Evolutionary conservation across 108 stramenopile genomes (phyloP), one percentile per base, ranked within the genome.

Genomic region (Aureococcus anophagefferens): DNA sequence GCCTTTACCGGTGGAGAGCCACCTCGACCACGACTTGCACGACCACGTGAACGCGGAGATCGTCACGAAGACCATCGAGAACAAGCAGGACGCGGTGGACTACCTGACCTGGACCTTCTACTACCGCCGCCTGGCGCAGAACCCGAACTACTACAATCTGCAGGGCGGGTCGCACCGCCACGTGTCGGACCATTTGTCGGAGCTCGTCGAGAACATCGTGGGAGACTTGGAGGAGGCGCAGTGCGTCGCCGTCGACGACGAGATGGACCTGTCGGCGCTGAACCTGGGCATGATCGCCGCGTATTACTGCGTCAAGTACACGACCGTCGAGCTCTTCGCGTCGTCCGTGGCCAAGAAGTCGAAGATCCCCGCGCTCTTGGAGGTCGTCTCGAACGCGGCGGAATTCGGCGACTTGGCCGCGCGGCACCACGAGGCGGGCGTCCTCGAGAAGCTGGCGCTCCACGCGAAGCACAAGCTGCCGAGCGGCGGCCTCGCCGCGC

Each of bases 271-370:
- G 34, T 80, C 89, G 33, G 89, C 97, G 0, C 80, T 99, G 70
- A 99, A 99, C 83, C 81, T 99, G 66, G 98, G 98, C 34, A 97
- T 97, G 95, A 94, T 99, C 75, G 96, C 97, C 33, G 90, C 95
- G 13, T 97, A 97, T 86, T 98, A 98, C 82, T 91, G 93, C 75
- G 77, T 95, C 29, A 90, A 90, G 75, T 95, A 97, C 88, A 89
- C 90, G 72, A 98, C 97, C 18, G 89, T 99, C 71, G 97, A 98
- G 75, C 86, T 99, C 33, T 91, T 99, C 71, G 94, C 96, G 32
- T 85, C 91, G 59, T 91, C 92, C 33, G 85, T 96, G n/a, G 94
- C 94, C 13, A 87, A 89, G 18, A 94, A 96, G 82, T 94, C 95
- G 31, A 96, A 94, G 71, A 88, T 92, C 68, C 78, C 89, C 30